Evolutionary conservation across 78 protist genomes (phyloP), one percentile per base, ranked within the genome.

Genomic region (Polysphondylium violaceum): DNA sequence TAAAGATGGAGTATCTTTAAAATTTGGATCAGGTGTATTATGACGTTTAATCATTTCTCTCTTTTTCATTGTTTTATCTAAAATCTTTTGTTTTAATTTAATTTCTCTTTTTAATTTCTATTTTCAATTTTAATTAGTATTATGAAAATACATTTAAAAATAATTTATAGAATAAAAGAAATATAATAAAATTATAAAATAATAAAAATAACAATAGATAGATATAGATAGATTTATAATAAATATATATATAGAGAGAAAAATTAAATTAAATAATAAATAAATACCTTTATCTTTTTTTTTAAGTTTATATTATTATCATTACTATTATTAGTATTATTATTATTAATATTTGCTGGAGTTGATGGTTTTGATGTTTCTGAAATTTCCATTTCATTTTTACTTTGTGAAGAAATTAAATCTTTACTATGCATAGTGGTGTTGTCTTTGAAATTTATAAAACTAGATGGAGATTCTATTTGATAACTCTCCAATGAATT

Each of bases 61-160:
- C 47, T 76, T 76, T 35, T 76, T 76, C 19, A 63, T 35, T 0
- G 74, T 65, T 47, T 76, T 76, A n/a, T 63, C 50, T 50, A 76
- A 76, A 7, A 63, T 16, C 47, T 76, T 76, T 76, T 76, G 87
- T 63, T 63, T 76, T 63, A 76, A 63, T 76, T 76, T 76, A 47
- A 76, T 76, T 31, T 76, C 87, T 63, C 87, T 76, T 63, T 76
- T 76, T 47, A 76, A 47, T 76, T 76, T 76, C 87, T 56, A 14
- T 44, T 36, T 19, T 16, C 2, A 2, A 44, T 27, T 31, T 7
- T n/a, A 36, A 56, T 56, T 56, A 56, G 8, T 19, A 23, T 56
- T 17, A 17, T 56, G 11, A 56, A 19, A 19, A 56, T 6, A 19
- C 4, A 17, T 17, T 7, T 56, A 3, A 12, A 21, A 19, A 56